These are phyloP conservation scores for Backusella australiensis DNA, from an alignment of 192 early-diverging fungal species.

Conservation along the genomic window DNA sequence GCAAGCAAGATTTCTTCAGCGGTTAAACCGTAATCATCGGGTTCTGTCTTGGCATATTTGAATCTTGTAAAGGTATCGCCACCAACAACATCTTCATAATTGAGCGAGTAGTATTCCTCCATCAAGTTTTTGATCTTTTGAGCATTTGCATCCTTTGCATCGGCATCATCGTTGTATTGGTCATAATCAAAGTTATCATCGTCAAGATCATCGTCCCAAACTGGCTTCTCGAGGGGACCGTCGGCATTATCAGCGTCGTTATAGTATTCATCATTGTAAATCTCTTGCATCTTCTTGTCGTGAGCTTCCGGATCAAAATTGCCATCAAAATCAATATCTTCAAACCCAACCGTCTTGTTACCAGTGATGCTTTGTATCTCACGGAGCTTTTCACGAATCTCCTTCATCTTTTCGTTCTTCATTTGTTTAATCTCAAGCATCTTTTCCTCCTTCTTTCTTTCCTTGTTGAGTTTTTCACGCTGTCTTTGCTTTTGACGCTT, in stretches of 20 bases:
- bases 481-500: slow-evolving; percentile 76
- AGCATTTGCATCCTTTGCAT: slow-evolving; percentile 23
- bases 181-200: slow-evolving; percentile 80
- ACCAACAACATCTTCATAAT: slow-evolving; percentile 91
- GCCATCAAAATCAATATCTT: slow-evolving; percentile 81
- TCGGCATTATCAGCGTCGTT: slow-evolving; percentile 38
- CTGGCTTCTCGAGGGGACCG: slow-evolving; percentile 70
- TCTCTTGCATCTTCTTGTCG: slow-evolving; percentile 79
- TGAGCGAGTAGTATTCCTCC: slow-evolving; percentile 89
- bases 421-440: slow-evolving; percentile 86
- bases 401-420: slow-evolving; percentile 90
- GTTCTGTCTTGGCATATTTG: slow-evolving; percentile 85
- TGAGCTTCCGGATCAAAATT: slow-evolving; percentile 90
- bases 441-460: slow-evolving; percentile 65
- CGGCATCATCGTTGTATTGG: slow-evolving; percentile 35
- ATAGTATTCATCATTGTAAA: slow-evolving; percentile 79
- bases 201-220: slow-evolving; percentile 83
- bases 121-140: slow-evolving; percentile 67
- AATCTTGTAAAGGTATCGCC: slow-evolving; percentile 82
- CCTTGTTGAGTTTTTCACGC: slow-evolving; percentile 68
- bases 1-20: slow-evolving; percentile 88
- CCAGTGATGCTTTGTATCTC: slow-evolving; percentile 88
- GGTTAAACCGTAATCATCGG: slow-evolving; percentile 74
- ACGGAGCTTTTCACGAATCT: slow-evolving; percentile 76
- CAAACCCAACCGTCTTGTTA: slow-evolving; percentile 66